Evolutionary conservation across 148 eudicot genomes (phyloP), one percentile per base, ranked within the genome.

Genomic region (Cornus florida): DNA sequence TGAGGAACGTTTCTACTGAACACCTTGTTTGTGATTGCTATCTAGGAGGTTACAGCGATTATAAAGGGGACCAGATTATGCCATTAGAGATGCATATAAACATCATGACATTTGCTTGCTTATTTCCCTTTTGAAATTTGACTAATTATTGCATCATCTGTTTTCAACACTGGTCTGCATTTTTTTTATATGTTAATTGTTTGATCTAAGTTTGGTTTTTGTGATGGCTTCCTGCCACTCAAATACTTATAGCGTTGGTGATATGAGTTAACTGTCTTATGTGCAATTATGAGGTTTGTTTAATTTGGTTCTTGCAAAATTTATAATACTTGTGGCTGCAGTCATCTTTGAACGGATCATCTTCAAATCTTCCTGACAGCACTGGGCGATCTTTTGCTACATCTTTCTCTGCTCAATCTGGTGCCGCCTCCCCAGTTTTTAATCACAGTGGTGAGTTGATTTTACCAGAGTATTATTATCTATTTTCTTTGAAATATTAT

Each of bases 381-480:
- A 71, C 85, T 38, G 88, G 88, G 76, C 88, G 86, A 22, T 80
- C 91, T 69, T 88, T 86, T 80, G 68, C 87, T 41, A 68, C 88
- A 80, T 90, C 91, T 70, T 89, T 89, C 82, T 82, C 94, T 79
- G 82, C 86, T 82, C 89, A 82, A 75, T 89, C 91, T 74, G 89
- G 94, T 79, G 86, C 88, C 24, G 92, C 84, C 46, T 93, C 92
- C 75, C 89, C 90, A 81, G 90, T 79, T 84, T 86, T 56, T 82
- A 88, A 90, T 82, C 94, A 91, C 84, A 74, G 90, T 69, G 97
- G 97, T 93, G 67, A 83, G 89, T 75, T 24, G n/a, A 22, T 59
- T 74, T 70, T 79, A 70, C 79, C 78, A 7, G 69, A 17, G 62
- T 80, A 32, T 23, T 23, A 13, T 53, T 38, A 59, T 59, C 16